Base-by-base conservation (phyloP, 805 yeast species). In the Metschnikowia rubicola region DNA sequence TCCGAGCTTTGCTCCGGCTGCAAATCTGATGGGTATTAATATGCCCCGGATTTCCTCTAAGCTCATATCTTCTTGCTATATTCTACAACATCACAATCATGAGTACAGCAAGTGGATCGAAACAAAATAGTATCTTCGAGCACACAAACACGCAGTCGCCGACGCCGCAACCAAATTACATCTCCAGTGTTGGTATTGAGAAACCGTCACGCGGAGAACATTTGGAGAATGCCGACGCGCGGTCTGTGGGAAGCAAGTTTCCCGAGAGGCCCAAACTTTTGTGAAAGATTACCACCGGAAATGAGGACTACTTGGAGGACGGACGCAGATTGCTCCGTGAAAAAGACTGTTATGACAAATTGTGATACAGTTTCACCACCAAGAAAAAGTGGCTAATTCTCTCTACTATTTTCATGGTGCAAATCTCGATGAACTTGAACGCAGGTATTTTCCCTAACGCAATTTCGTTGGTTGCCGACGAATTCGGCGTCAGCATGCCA, bases 371-470 rank as follows among this genome's bases (percentile, higher is more conserved):
- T 12, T 69, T 60, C 47, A 62, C 73, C 2, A 38, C 58, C 43
- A 37, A 38, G 38, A 65, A 62, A 44, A 70, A 70, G 50, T 68
- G 74, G 74, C 52, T 48, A 30, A 64, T 70, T 33, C 47, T 70
- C 11, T 52, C 69, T 1, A 66, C 68, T 1, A 63, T 68, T 15
- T 70, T 70, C 44, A 46, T 59, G 11, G 73, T 70, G n/a, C 75
- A 70, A 47, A 46, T 67, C 41, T 69, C 74, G 3, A 70, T 70
- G 74, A 70, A 70, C 52, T 70, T 67, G 60, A 70, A 70, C 53
- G 49, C 75, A 1, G 60, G 68, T 46, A 63, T 70, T 8, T 70
- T 60, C 44, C 60, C 66, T 8, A 53, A 55, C 11, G 63, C 65
- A 7, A 55, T 59, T 8, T 49, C 59, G 9, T 46, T 48, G 11